Evolutionary conservation across 2,329 filamentous ascomycete genomes (phyloP).

Genomic region (Exutisphaerella laricina): DNA sequence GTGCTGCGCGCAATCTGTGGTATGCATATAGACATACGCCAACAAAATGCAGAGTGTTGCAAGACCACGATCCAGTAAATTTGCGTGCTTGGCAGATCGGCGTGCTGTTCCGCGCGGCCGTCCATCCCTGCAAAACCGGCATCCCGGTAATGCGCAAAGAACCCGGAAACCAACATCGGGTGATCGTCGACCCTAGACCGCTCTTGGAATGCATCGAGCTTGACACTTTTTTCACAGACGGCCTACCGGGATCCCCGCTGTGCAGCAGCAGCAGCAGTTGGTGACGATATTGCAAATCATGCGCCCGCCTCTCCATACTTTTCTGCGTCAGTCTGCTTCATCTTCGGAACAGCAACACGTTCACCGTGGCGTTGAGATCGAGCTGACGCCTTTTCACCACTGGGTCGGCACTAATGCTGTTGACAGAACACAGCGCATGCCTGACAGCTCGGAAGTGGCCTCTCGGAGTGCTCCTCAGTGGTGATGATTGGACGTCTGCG

Average conservation of each 20-base stretch:
- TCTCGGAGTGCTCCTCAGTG: slow-evolving; percentile 1
- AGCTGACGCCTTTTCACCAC: slow-evolving; percentile 2
- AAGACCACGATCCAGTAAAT: background rate
- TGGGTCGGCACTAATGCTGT: slow-evolving; percentile 19
- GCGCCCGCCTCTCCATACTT: background rate
- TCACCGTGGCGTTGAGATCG: background rate
- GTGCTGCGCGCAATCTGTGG: background rate
- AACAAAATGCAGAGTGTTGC: background rate
- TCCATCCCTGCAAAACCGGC: background rate
- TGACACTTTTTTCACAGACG: slow-evolving; percentile 15
- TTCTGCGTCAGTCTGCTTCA: background rate
- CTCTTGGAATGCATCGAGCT: slow-evolving; percentile 7
- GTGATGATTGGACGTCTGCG: slow-evolving; percentile 9
- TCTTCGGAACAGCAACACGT: background rate
- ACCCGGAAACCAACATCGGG: background rate
- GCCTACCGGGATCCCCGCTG: slow-evolving; percentile 1
- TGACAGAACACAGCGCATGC: slow-evolving; percentile 22
- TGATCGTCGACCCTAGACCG: background rate
- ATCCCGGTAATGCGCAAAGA: background rate
- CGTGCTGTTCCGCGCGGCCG: background rate
- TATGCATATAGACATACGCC: background rate
- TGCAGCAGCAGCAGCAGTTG: no score
- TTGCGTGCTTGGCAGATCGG: background rate
- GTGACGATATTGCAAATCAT: no score
- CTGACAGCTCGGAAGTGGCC: slow-evolving; percentile 21